Evolutionary conservation across 129 eudicot species (phyloP), one percentile per base, ranked within the genome.

Genomic region (Oenanthe sinensis): DNA sequence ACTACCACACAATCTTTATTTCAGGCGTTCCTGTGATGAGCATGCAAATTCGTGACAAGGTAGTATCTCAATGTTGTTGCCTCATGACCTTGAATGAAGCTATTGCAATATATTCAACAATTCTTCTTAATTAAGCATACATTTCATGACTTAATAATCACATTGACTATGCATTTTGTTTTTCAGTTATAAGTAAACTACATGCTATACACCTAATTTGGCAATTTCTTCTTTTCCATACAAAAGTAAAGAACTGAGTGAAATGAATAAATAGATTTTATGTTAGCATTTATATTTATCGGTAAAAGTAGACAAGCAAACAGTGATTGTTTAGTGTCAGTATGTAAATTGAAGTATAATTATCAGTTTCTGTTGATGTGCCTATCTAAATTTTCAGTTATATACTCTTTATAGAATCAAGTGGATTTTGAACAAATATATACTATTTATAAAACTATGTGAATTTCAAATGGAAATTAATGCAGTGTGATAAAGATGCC

Each of bases 21-120:
- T 87, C 94, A 55, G 96, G 89, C 67, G 87, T 95, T 83, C 99
- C 99, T 40, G 78, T 87, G 82, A 95, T 95, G 97, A 95, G 99
- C 77, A 95, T 95, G 99, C 91, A 85, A 68, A 95, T 95, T 70
- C 95, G 99, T 50, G 99, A 95, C 85, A 95, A 95, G 99, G 99
- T 91, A 83, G 77, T 47, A 43, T 82, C 52, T 54, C 71, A 24
- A 33, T 26, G 73, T 24, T 17, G 79, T 68, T 30, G 12, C 33
- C 44, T 33, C 42, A 9, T 17, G 15, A 8, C 47, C 75, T 80
- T 54, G 14, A 63, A 52, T 52, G 3, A 37, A 63, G 1, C 28
- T 54, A 5, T 54, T 54, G 28, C 33, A 60, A 60, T 60, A n/a
- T n/a, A 60, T 60, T 24, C 16, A 24, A 60, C 68, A 60, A 9